Base-by-base conservation (phyloP, 495 filamentous ascomycete species). In the Aspergillus panamensis region DNA sequence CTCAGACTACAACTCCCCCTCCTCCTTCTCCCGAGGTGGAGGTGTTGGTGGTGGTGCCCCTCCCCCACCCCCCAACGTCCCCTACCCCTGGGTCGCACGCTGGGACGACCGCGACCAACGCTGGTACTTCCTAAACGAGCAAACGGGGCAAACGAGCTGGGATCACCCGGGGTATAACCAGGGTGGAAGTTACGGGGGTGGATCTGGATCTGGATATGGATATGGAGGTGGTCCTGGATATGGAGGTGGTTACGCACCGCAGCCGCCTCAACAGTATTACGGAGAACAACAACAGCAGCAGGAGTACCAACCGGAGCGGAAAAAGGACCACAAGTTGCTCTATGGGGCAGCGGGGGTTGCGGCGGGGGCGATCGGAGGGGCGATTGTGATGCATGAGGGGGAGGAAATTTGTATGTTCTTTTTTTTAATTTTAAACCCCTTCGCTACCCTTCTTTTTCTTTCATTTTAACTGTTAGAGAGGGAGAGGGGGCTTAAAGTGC, bases 101-200 rank as follows among this genome's bases (percentile, higher is more conserved):
- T 87, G 76, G 73, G 82, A 84, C 55, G 71, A 75, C 32, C 68
- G 71, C 31, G 68, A 74, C 47, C 72, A 81, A 50, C 76, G 77
- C 55, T 85, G 77, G 74, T 80, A 76, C 69, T 87, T 80, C 59
- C 67, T 78, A 25, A 82, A 85, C 61, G 68, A 81, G 54, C 67
- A 78, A 54, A 83, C 78, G 2, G 81, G 80, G 25, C 73, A 79
- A 55, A 72, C 74, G 3, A 79, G 74, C 51, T 87, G 80, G 77
- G 77, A 82, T 57, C 69, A 69, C 1, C 81, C 80, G 25, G 25
- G 25, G 2, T 25, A 25, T 25, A 5, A 2, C 25, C 25, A 25
- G 25, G 25, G 25, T 5, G 25, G n/a, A n/a, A n/a, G 25, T 25
- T 25, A 25, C 25, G 25, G 25, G 25, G 25, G 25, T 25, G 25